Conservation (phyloP, 495 filamentous ascomycete species). For the Tuber calosporum region DNA sequence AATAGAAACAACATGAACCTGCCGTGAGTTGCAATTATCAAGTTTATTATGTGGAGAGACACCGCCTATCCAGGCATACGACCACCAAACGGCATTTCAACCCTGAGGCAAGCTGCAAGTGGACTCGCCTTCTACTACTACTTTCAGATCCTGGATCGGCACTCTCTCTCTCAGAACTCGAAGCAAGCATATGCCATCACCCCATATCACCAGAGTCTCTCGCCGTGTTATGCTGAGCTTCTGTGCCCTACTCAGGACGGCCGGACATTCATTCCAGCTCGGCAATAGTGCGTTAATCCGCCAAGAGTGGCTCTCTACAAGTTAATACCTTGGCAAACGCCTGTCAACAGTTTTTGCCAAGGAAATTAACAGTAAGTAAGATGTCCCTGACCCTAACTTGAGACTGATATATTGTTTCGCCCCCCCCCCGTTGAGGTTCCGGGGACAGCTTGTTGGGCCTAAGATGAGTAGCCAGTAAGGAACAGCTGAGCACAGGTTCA, state of each 20-base stretch:
- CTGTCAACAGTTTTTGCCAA: too few relatives aligned
- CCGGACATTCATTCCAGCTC: too few relatives aligned
- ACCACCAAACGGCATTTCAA: too few relatives aligned
- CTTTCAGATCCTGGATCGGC: background rate
- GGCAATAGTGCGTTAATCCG: too few relatives aligned
- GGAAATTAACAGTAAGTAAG: too few relatives aligned
- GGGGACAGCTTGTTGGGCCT: constrained; percentile 18
- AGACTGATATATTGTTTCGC: constrained; percentile 9
- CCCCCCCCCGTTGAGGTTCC: constrained; percentile 32
- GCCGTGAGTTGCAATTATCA: background rate
- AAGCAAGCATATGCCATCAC: background rate
- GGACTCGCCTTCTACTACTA: background rate
- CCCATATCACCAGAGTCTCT: background rate
- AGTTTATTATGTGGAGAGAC: too few relatives aligned
- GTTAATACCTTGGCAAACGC: too few relatives aligned
- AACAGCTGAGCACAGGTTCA: constrained; percentile 24
- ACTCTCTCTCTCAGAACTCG: background rate
- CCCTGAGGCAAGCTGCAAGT: too few relatives aligned
- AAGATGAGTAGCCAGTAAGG: constrained; percentile 24
- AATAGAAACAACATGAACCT: background rate
- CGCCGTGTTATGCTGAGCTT: background rate
- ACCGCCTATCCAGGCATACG: too few relatives aligned
- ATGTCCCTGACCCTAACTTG: background rate
- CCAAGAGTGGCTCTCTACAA: too few relatives aligned
- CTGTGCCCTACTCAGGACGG: too few relatives aligned